Base-by-base conservation (phyloP, 495 filamentous ascomycete species). In the Penicillium canariense region DNA sequence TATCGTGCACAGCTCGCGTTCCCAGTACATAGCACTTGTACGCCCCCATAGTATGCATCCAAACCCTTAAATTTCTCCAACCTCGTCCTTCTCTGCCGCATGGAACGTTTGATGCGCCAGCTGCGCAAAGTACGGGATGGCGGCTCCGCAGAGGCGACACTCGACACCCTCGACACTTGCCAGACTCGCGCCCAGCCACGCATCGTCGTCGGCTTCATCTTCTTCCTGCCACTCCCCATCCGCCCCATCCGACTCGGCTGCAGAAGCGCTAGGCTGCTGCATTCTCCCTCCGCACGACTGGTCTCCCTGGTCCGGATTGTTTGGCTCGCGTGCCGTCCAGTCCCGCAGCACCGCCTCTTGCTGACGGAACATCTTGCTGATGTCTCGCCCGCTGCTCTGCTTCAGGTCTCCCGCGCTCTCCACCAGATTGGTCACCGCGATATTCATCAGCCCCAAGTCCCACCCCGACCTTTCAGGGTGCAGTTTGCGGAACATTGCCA, bases 371-470 rank as follows among this genome's bases (percentile, higher is more conserved):
- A 91, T 90, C 50, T 68, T 72, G 3, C 75, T 77, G 55, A 91
- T 90, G 61, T 90, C 81, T 11, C 75, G 69, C 9, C 80, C 77
- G 47, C 65, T 74, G 52, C 69, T 73, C 46, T 76, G 77, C 52
- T 77, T 77, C 47, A 73, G 62, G 27, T 76, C 71, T 1, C 75
- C 77, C 2, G 81, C 84, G 17, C 76, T 78, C 53, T 85, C 81
- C 2, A 81, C 77, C 84, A 97, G 92, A 62, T 95, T 92, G 1
- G 88, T 88, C 2, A 90, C 90, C 18, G 88, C 91, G 12, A 97
- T 70, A 62, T 97, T 97, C 46, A 97, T 71, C 35, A 96, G 65
- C 48, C 86, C 87, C 12, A 96, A 71, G 60, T 90, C 87, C 87
- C 89, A 95, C 5, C 83, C 86, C 4, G 74, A 75, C 52, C 79